These are phyloP conservation scores for Kondoa malvinella DNA, from an alignment of 768 basidiomycete species.

Conservation along the genomic window DNA sequence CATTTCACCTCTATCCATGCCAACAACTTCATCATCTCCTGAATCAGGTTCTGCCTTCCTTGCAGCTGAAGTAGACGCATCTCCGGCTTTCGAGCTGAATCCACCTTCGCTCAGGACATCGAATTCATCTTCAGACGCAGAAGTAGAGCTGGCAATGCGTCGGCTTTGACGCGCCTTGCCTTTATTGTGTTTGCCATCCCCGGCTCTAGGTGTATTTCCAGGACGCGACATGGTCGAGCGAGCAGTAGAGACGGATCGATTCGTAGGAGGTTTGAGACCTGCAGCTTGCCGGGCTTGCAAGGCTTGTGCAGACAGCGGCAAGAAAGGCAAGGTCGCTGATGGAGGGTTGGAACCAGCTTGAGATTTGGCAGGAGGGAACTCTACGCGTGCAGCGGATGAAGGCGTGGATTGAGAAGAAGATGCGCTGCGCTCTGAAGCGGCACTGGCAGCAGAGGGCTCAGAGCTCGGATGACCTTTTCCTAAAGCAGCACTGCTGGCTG, in stretches of 20 bases:
- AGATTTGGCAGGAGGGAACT: too few relatives aligned
- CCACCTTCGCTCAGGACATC: neutral
- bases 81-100: neutral
- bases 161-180: neutral
- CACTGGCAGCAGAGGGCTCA: too few relatives aligned
- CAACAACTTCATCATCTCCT: constrained; percentile 30
- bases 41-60: neutral
- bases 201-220: neutral
- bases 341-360: too few relatives aligned
- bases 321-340: neutral
- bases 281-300: too few relatives aligned
- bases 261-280: neutral
- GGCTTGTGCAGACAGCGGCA: too few relatives aligned
- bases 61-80: neutral
- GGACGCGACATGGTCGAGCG: neutral
- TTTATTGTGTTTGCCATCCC: neutral
- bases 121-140: neutral
- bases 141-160: neutral
- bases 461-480: too few relatives aligned
- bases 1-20: constrained; percentile 33
- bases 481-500: too few relatives aligned
- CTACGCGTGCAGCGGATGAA: too few relatives aligned
- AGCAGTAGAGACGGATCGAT: neutral
- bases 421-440: too few relatives aligned
- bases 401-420: too few relatives aligned